Conservation (phyloP, 2,329 filamentous ascomycete genomes). For the Colletotrichum sp. region DNA sequence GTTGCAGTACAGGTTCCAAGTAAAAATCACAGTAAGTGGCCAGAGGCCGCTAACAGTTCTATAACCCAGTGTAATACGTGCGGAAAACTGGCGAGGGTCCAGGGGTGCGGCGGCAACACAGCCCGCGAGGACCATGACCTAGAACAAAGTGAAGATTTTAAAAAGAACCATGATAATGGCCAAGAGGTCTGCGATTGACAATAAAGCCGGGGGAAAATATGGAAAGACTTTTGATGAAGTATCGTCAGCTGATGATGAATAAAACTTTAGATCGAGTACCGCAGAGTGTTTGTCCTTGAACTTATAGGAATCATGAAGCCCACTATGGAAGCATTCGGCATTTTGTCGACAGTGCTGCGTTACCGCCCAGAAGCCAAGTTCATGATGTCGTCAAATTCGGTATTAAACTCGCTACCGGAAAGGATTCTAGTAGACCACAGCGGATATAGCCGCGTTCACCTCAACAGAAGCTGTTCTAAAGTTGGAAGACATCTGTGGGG, state of each 20-base stretch:
- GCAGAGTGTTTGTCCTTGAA: accelerated
- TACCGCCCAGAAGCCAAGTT: accelerated
- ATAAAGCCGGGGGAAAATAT: background rate
- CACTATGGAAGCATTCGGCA: accelerated
- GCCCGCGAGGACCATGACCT: background rate
- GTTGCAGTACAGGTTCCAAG: too few species aligned
- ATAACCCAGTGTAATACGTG: background rate
- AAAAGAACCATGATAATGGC: background rate
- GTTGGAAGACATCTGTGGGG: too few species aligned
- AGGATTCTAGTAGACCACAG: too few species aligned
- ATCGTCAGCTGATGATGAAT: background rate
- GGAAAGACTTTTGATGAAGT: accelerated
- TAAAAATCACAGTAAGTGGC: too few species aligned
- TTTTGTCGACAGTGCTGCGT: background rate
- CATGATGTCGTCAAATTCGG: background rate
- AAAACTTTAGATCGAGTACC: accelerated
- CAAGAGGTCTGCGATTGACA: background rate
- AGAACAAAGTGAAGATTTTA: background rate
- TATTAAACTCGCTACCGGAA: too few species aligned
- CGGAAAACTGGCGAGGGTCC: background rate
- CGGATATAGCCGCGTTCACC: too few species aligned
- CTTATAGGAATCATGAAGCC: background rate
- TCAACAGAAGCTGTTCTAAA: too few species aligned
- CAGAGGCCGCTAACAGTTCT: background rate
- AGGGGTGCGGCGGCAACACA: background rate